phyloP scores from a whole-genome alignment of 768 basidiomycete species.

The Clitopilus hobsonii region DNA sequence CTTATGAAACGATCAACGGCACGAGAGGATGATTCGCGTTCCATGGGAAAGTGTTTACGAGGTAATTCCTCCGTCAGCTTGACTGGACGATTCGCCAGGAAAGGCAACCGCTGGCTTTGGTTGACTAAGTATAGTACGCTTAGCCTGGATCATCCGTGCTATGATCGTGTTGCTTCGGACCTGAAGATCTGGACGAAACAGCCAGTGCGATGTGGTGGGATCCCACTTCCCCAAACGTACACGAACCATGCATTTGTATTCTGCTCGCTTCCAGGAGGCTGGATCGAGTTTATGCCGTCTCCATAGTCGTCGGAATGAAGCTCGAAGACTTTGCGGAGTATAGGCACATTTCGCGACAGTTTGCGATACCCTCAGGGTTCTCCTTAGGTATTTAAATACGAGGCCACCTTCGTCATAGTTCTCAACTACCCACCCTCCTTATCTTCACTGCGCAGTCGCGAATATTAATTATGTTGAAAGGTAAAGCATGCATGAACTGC shows the following conservation, averaged over 20 bases:
- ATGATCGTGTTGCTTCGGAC: neutral
- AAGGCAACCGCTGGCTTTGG: neutral
- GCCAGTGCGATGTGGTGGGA: neutral
- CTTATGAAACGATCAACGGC: neutral
- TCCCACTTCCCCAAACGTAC: neutral
- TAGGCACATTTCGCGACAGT: neutral
- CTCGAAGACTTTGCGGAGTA: constrained; percentile 1
- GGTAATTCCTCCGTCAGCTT: neutral
- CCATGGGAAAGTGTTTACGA: neutral
- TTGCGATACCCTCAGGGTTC: neutral
- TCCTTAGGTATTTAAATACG: neutral
- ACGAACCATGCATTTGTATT: neutral
- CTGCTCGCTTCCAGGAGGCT: neutral
- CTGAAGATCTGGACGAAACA: neutral
- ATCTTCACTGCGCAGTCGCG: neutral
- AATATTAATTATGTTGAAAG: neutral
- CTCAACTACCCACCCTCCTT: neutral
- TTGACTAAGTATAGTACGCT: neutral
- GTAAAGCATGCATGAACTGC: constrained; percentile 1
- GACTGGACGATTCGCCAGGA: too few relatives aligned
- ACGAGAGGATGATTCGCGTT: neutral
- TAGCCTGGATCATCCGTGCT: neutral
- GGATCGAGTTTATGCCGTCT: neutral
- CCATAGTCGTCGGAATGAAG: neutral
- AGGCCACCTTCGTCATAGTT: neutral